Evolutionary conservation across 495 filamentous ascomycete genomes (phyloP).

Genomic region (Hypoxylon perforatum): DNA sequence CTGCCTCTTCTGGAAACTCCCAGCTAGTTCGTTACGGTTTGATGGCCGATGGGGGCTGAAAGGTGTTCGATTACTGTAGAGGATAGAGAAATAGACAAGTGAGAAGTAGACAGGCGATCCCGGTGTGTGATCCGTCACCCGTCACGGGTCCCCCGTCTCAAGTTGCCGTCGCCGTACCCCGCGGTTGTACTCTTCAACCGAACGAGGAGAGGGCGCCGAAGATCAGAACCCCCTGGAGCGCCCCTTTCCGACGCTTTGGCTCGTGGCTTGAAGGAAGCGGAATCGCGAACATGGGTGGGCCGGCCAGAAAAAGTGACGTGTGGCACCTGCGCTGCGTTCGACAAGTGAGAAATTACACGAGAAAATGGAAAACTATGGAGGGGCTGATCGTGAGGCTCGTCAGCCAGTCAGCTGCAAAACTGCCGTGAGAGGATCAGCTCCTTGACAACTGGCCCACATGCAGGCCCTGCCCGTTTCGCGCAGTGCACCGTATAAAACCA

Average conservation of each 20-base stretch:
- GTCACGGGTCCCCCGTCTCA: conserved; percentile 36
- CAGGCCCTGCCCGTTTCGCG: conserved; percentile 37
- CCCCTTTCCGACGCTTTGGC: conserved; percentile 39
- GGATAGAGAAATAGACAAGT: neutral
- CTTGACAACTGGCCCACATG: conserved; percentile 43
- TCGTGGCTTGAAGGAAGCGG: conserved; percentile 32
- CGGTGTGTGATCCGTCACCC: conserved; percentile 36
- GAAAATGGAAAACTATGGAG: conserved; percentile 24
- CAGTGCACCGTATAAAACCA: conserved; percentile 38
- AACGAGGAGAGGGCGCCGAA: conserved; percentile 26
- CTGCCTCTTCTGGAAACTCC: conserved; percentile 42
- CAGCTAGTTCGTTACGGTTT: conserved; percentile 28
- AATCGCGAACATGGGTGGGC: conserved; percentile 16
- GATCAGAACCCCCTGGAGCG: conserved; percentile 19
- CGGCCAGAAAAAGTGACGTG: conserved; percentile 4
- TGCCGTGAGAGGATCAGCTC: conserved; percentile 42
- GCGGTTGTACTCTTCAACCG: conserved; percentile 32
- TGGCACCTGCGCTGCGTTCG: neutral
- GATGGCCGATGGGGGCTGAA: conserved; percentile 42
- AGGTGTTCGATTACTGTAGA: conserved; percentile 30
- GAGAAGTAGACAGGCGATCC: conserved; percentile 10
- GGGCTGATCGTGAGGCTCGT: conserved; percentile 48
- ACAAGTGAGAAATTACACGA: conserved; percentile 2
- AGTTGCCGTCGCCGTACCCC: conserved; percentile 36
- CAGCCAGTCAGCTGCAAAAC: conserved; percentile 47